These are phyloP conservation scores for Ambrosia trifida DNA, from an alignment of 129 eudicot genomes.

Conservation along the genomic window DNA sequence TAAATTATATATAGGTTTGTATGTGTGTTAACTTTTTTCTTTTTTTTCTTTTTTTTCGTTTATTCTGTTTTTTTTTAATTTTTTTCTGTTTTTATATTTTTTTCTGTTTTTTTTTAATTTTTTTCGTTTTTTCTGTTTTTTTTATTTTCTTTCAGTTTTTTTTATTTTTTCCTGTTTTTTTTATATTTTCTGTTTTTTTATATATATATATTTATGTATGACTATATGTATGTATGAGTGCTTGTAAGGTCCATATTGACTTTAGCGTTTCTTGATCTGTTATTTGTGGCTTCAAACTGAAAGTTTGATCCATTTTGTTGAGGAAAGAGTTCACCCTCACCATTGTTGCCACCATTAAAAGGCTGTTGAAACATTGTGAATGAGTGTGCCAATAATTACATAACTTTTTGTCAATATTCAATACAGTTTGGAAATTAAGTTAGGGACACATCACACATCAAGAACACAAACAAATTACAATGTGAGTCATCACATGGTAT, in stretches of 20 bases:
- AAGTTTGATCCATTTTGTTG: constrained; percentile 27
- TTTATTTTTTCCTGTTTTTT: too few species aligned
- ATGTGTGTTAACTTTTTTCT: too few species aligned
- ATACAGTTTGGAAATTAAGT: background rate
- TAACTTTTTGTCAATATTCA: constrained; percentile 10
- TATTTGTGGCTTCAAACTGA: constrained; percentile 43
- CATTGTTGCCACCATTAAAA: constrained; percentile 36
- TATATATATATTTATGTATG: too few species aligned
- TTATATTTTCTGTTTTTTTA: too few species aligned
- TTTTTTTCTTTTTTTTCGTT: too few species aligned
- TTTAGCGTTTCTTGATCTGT: constrained; percentile 42
- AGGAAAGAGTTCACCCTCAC: constrained; percentile 42
- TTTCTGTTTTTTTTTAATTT: too few species aligned
- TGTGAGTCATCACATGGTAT: constrained; percentile 13
- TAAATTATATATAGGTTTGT: too few species aligned
- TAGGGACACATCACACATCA: background rate
- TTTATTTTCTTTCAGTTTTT: too few species aligned
- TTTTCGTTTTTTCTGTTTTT: too few species aligned
- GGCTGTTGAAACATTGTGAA: constrained; percentile 37
- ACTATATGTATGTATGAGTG: too few species aligned
- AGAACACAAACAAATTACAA: background rate
- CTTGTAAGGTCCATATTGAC: constrained; percentile 37
- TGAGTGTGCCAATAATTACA: background rate
- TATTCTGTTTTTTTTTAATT: too few species aligned
- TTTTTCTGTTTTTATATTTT: too few species aligned